Base-by-base conservation (phyloP, 106 monocot genomes). In the Dendrobium officinale region DNA sequence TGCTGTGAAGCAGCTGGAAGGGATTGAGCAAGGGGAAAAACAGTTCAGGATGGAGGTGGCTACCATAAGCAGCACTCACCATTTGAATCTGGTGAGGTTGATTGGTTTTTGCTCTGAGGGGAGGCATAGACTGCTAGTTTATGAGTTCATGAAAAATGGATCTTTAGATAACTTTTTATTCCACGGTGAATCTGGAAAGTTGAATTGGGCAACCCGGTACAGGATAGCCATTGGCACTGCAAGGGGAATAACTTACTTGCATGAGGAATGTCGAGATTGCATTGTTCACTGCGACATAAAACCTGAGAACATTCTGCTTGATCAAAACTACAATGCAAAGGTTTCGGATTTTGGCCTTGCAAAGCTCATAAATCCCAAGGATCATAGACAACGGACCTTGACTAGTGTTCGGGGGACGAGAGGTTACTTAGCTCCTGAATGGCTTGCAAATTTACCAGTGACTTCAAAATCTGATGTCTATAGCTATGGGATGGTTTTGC, bases 31-130 rank as follows among this genome's bases (percentile, higher is more conserved):
- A 77, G 96, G 96, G 5, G 96, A 96, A 81, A 96, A 88, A 79
- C 93, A 96, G 83, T 96, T 96, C 79, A 40, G 96, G 17, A 96
- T 91, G 93, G 96, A 96, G 85, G 96, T 96, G 42, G 93, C 91
- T 41, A 91, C 93, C 3, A 96, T 96, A 27, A 91, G 96, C 81
- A 93, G 93, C 85, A 96, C 93, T 42, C 96, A 96, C 79, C 96
- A 96, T 51, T 61, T 96, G 84, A 96, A 96, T 83, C 85, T 96
- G 13, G 96, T 96, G 10, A 70, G 90, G 55, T 81, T 96, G 33
- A 88, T 90, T 1, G 96, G 96, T 13, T 96, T 93, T 55, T 96
- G 96, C 82, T 93, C 96, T 0, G 93, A 93, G 77, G 96, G 96
- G 6, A 70, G 89, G 10, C 96, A 93, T 67, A 77, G 93, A 40